Base-by-base conservation (phyloP, 2,329 filamentous ascomycete genomes). In the Xylariaceae sp. region DNA sequence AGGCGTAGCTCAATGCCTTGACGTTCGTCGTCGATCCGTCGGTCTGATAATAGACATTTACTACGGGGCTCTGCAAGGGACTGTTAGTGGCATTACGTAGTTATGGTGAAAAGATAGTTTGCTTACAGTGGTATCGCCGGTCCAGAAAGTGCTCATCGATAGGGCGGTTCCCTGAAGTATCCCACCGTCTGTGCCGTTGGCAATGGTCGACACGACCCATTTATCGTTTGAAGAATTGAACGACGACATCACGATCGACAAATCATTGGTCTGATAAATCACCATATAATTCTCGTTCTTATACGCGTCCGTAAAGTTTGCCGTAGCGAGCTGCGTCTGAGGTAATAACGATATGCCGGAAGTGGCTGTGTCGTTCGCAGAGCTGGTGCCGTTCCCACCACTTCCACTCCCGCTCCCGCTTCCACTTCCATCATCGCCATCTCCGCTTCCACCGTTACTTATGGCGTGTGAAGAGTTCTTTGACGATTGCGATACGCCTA, bases 181-280 rank as follows among this genome's bases (percentile, higher is more conserved):
- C 7, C 50, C 18, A 52, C 57, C 44, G 36, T 59, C 36, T 45
- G 49, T 61, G 9, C 60, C 63, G 41, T 66, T 62, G 13, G 63
- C 55, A 18, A 67, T 45, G 11, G 58, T 59, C 22, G 64, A 66
- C 14, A 56, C 58, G 12, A 65, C 53, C 64, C 64, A 67, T 16
- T 54, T 49, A 5, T 53, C 54, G 5, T 52, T 47, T 10, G 62
- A 63, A 28, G 63, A 59, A 50, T 66, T 66, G 54, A 57, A 67
- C 4, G 64, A 54, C 1, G 64, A 67, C 39, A 67, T 48, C 40
- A 60, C 57, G 18, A 67, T 54, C 9, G 63, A 61, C 12, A 48
- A 51, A 42, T 62, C 62, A 33, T 59, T 64, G 31, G 64, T 47
- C 51, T 67, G 64, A 48, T 65, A 67, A 13, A 53, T 51, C 4